phyloP scores from a whole-genome alignment of 2,329 filamentous ascomycete genomes.

The Sporothrix variecibatus region DNA sequence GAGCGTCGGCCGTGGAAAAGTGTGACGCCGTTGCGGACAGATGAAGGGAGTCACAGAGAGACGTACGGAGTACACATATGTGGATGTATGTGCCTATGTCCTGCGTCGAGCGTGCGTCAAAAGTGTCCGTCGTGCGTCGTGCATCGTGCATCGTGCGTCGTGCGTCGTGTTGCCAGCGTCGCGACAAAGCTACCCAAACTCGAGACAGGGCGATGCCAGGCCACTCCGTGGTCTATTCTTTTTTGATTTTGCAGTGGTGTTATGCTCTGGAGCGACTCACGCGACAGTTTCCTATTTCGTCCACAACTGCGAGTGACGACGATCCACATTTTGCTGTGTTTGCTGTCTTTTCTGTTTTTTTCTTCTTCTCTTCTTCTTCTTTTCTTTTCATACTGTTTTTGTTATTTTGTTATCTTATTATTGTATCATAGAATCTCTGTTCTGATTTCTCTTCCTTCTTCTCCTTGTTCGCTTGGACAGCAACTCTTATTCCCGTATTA shows the following conservation, averaged over 20 bases:
- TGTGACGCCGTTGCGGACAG: not conserved
- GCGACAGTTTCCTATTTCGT: conserved; percentile 13
- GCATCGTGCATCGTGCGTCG: not conserved
- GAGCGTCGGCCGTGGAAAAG: not conserved
- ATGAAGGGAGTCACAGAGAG: not conserved
- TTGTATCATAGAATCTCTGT: not conserved
- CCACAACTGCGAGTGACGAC: not conserved
- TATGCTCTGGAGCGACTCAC: not conserved
- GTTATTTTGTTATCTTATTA: not conserved
- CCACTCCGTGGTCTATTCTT: not conserved
- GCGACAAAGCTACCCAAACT: no score
- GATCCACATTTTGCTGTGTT: not conserved
- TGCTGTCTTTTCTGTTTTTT: not conserved
- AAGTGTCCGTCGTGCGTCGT: not conserved
- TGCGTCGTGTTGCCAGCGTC: not conserved
- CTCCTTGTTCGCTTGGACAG: not conserved
- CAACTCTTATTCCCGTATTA: not conserved
- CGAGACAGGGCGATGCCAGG: not conserved
- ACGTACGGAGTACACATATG: no score
- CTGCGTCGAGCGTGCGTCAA: not conserved
- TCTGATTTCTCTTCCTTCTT: not conserved
- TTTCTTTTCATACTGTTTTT: not conserved
- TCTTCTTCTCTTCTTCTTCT: not conserved
- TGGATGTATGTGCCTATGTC: not conserved
- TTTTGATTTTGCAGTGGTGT: not conserved